Evolutionary conservation across 352 stramenopile genomes (phyloP).

Genomic region (Phytophthora hybrid): DNA sequence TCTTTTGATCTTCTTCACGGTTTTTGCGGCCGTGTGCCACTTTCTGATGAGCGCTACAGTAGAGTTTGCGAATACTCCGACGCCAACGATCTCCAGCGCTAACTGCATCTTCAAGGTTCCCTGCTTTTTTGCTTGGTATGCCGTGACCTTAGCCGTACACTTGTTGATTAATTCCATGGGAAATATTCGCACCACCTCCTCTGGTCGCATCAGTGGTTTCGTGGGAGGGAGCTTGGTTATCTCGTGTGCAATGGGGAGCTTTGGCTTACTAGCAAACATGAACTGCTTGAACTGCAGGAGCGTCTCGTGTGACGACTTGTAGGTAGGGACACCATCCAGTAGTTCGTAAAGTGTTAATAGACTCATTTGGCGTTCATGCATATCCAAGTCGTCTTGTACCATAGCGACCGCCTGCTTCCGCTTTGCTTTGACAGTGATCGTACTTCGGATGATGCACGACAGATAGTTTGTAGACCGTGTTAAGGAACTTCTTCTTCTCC

Average conservation of each 20-base stretch:
- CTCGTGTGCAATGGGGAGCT: background rate
- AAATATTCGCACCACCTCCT: slow-evolving; percentile 9
- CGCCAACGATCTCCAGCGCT: slow-evolving; percentile 2
- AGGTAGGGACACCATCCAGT: background rate
- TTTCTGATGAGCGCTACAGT: slow-evolving; percentile 8
- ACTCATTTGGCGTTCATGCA: slow-evolving; percentile 6
- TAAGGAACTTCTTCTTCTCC: too few species aligned
- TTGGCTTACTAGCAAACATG: too few species aligned
- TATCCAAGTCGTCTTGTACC: slow-evolving; percentile 13
- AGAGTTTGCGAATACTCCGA: slow-evolving; percentile 7
- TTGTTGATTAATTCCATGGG: slow-evolving; percentile 6
- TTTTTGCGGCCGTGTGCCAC: background rate
- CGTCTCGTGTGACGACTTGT: too few species aligned
- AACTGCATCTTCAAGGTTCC: background rate
- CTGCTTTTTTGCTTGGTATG: slow-evolving; percentile 4
- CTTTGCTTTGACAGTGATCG: slow-evolving; percentile 16
- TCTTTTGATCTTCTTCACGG: background rate
- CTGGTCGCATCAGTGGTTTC: slow-evolving; percentile 1
- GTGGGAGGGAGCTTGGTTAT: background rate
- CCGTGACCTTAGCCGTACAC: slow-evolving; percentile 6
- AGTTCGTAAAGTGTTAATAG: background rate
- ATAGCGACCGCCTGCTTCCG: slow-evolving; percentile 4
- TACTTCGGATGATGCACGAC: too few species aligned
- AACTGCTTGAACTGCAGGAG: too few species aligned
- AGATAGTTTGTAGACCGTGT: too few species aligned